Base-by-base conservation (phyloP, 2,329 filamentous ascomycete genomes). In the Arthrobotrys pseudoclavata region DNA sequence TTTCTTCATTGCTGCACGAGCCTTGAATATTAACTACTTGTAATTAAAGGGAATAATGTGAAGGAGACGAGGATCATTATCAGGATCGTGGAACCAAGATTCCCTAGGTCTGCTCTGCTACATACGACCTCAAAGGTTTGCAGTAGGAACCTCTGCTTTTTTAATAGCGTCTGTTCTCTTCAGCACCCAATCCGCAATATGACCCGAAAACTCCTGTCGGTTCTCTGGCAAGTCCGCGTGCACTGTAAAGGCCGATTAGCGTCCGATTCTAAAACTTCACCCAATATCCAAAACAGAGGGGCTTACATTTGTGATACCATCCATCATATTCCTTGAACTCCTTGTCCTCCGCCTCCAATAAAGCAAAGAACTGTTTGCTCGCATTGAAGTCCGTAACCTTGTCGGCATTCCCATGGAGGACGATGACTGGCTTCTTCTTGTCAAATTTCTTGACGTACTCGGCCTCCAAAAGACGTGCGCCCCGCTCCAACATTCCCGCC, bases 361-460 rank as follows among this genome's bases (percentile, higher is more conserved):
- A 81, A 22, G 90, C 87, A 76, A 90, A 88, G 84, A 91, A 92
- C 71, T 85, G 86, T 84, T 89, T 88, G 70, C 88, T 90, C 1
- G 88, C 89, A 7, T 87, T 85, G 80, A 89, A 92, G 83, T 79
- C 71, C 3, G 80, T 81, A 15, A 81, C 76, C 72, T 80, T 86
- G 83, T 97, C 94, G 2, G 82, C 86, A n/a, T 90, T 91, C 6
- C 94, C 94, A 84, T 97, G 93, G 0, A 88, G 88, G 31, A 96
- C 83, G 86, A 91, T 91, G 26, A 97, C 87, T 78, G 85, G 87
- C 68, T 92, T 88, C n/a, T 84, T 83, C 24, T 85, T 83, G 84
- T 75, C 62, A 75, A 80, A 80, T 76, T 87, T 86, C n/a, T 85
- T 84, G 20, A 82, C 83, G 31, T 83, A 83, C 9, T 86, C 85